Evolutionary conservation across 1,284 basidiomycete genomes (phyloP).

Genomic region (Leccinum subfulvum): DNA sequence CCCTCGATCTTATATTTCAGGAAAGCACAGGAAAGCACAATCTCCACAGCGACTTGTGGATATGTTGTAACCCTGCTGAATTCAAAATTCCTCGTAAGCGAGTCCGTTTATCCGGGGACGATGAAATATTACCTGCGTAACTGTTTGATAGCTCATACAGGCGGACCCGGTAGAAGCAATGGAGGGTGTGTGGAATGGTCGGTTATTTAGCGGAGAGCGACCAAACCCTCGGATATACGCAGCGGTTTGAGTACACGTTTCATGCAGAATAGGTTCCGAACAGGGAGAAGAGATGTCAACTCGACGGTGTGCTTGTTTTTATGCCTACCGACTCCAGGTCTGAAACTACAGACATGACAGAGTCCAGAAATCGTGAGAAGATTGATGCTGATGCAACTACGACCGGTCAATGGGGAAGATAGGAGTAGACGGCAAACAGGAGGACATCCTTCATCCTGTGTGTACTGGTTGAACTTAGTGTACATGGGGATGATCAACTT

Average conservation of each 20-base stretch:
- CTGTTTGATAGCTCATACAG: background rate
- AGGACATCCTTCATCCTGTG: background rate
- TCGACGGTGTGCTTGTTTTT: background rate
- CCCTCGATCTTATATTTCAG: background rate
- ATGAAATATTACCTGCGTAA: background rate
- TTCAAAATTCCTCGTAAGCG: background rate
- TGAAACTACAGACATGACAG: background rate
- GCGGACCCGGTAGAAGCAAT: background rate
- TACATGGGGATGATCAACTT: background rate
- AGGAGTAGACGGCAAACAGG: background rate
- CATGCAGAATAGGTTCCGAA: background rate
- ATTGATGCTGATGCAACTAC: background rate
- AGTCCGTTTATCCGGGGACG: background rate
- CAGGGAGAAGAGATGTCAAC: background rate
- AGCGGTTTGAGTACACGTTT: background rate
- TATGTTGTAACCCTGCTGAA: background rate
- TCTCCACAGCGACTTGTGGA: background rate
- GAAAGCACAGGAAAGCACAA: background rate
- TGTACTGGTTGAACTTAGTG: background rate
- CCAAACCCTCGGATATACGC: background rate
- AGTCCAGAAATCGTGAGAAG: background rate
- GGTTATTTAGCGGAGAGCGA: background rate
- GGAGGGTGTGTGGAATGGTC: background rate
- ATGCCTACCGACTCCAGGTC: background rate
- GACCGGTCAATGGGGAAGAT: background rate